Evolutionary conservation across 1,139 yeast species (phyloP).

Genomic region (Blastobotrys indianensis): DNA sequence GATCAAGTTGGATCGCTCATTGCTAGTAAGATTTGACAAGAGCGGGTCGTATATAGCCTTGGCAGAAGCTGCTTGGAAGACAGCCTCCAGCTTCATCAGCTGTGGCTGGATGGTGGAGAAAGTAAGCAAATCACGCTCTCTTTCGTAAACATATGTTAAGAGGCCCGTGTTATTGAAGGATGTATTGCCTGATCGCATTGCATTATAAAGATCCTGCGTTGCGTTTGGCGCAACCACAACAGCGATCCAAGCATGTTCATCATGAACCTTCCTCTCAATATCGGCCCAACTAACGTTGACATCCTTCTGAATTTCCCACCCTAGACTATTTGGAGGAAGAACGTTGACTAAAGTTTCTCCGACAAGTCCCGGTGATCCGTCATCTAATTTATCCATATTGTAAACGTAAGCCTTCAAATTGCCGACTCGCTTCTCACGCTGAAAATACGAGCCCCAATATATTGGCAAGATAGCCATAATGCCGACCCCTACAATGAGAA

Average conservation of each 20-base stretch:
- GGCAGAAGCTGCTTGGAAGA: constrained; percentile 13
- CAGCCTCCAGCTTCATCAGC: constrained; percentile 31
- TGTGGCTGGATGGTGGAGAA: constrained; percentile 41
- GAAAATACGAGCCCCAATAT: constrained; percentile 56
- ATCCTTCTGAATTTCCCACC: constrained; percentile 30
- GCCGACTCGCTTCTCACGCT: constrained; percentile 36
- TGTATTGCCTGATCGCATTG: constrained; percentile 15
- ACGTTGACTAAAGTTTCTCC: constrained; percentile 35
- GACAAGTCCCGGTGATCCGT: constrained; percentile 29
- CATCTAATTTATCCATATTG: constrained; percentile 37
- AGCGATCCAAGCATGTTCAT: constrained; percentile 26
- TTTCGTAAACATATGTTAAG: constrained; percentile 41
- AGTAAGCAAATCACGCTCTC: constrained; percentile 49
- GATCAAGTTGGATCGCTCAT: constrained; percentile 8
- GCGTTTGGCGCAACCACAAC: constrained; percentile 22
- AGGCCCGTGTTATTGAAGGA: constrained; percentile 23
- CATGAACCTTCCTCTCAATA: constrained; percentile 15
- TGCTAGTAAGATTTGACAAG: constrained; percentile 13
- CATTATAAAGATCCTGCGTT: constrained; percentile 16
- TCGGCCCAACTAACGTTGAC: constrained; percentile 19
- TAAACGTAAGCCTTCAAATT: constrained; percentile 45
- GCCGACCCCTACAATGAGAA: constrained; percentile 6
- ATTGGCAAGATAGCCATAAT: constrained; percentile 40
- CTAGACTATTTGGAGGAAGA: constrained; percentile 21
- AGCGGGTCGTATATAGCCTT: constrained; percentile 13